Evolutionary conservation across 805 yeast genomes (phyloP), one percentile per base, ranked within the genome.

Genomic region (Cyberlindnera petersonii): DNA sequence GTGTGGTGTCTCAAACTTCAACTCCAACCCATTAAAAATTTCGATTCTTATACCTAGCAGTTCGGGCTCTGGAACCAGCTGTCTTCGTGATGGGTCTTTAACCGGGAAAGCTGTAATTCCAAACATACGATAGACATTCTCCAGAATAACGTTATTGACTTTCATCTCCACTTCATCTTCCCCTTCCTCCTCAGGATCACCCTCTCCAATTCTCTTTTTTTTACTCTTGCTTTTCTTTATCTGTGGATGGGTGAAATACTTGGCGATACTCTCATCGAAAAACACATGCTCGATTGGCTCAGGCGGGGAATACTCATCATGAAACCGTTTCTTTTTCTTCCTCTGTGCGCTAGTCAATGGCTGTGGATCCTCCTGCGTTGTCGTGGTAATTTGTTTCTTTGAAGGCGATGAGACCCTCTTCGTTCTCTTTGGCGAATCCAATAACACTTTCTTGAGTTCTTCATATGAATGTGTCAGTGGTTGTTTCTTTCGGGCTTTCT

Each of bases 61-160:
- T 15, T 48, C 50, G 6, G 49, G 46, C 15, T 34, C 22, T 2
- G 49, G 48, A 29, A 45, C 41, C 9, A 40, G 34, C 3, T 49
- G 24, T 24, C 39, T 32, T 9, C 58, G 58, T n/a, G 56, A 42
- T 4, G 69, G 68, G 33, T 64, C 67, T 10, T 56, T 56, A 1
- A 65, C 53, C 0, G 71, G 71, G 40, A 67, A 66, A 9, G 57
- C 55, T 4, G 69, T 64, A 3, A 65, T 60, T 1, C 72, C 72
- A 50, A 65, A 58, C 50, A 62, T 48, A 36, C 71, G 54, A 35
- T 58, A 65, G 4, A 55, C 46, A 42, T 63, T 64, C 43, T 66
- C 70, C 9, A 59, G 13, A 1, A 50, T 26, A 1, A 63, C 54
- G 17, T 53, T 47, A 4, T 50, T 42, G 4, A 48, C 37, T 24